Evolutionary conservation across 352 stramenopile genomes (phyloP).

Genomic region (Phytopythium ostracodes): DNA sequence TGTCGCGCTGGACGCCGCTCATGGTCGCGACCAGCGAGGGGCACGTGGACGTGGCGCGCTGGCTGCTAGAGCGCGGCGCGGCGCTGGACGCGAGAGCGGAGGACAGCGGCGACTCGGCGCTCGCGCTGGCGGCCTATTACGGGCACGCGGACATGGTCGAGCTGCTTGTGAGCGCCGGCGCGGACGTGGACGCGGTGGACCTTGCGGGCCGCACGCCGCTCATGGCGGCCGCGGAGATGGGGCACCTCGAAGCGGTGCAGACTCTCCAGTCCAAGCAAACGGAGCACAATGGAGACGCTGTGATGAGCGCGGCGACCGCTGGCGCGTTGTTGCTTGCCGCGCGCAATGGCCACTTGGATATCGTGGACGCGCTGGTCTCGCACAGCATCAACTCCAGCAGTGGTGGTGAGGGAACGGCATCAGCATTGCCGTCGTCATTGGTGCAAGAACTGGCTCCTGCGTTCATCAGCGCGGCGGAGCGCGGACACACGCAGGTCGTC

Average conservation of each 20-base stretch:
- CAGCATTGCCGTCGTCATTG: constrained; percentile 7
- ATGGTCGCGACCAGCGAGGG: constrained; percentile 17
- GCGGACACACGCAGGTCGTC: constrained; percentile 4
- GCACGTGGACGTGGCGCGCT: constrained; percentile 1
- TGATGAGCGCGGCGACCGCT: constrained; percentile 5
- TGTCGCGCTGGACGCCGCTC: constrained; percentile 19
- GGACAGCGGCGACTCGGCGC: constrained; percentile 8
- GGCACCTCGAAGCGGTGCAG: constrained; percentile 17
- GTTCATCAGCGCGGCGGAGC: neutral
- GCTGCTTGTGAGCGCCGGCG: constrained; percentile 17
- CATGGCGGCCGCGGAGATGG: constrained; percentile 22
- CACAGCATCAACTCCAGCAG: constrained; percentile 7
- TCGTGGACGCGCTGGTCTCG: constrained; percentile 13
- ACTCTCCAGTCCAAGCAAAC: constrained; percentile 10
- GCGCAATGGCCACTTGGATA: constrained; percentile 17
- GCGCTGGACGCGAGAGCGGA: neutral
- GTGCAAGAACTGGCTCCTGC: neutral
- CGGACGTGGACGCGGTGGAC: constrained; percentile 15
- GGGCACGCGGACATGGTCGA: constrained; percentile 13
- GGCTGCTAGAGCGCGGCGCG: constrained; percentile 6
- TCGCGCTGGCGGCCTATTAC: constrained; percentile 8
- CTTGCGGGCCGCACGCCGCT: constrained; percentile 14
- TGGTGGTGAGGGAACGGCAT: neutral
- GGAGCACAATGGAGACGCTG: constrained; percentile 1
- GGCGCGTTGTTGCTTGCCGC: constrained; percentile 16